phyloP scores from a whole-genome alignment of 331 rosid genomes.

The Malus hybrid region DNA sequence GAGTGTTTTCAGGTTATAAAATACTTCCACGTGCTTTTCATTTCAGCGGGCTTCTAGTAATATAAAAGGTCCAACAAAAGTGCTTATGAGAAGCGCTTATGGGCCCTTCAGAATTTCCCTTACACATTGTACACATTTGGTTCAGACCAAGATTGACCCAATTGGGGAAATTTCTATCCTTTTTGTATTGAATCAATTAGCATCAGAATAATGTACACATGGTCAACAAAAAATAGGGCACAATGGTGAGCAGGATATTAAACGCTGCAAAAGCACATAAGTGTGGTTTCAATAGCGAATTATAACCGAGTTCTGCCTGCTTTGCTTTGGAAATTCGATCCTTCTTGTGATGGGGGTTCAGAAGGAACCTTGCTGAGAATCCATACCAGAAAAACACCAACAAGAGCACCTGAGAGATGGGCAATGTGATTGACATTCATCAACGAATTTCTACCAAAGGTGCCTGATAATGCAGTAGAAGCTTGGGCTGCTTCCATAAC shows the following conservation, averaged over 20 bases:
- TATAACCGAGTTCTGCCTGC: neutral
- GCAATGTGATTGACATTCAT: conserved; percentile 86
- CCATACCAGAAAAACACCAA: conserved; percentile 88
- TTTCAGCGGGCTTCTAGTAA: too few relatives aligned
- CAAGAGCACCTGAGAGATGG: conserved; percentile 96
- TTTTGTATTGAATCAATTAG: neutral
- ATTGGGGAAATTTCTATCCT: neutral
- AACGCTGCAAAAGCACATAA: neutral
- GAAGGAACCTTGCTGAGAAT: conserved; percentile 80
- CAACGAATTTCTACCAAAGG: conserved; percentile 46
- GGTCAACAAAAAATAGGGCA: neutral
- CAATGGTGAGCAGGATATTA: neutral
- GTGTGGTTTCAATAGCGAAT: neutral
- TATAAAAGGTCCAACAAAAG: neutral
- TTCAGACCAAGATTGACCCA: neutral
- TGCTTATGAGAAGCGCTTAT: neutral
- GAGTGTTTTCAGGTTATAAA: neutral
- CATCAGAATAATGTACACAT: neutral
- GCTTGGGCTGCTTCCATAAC: conserved; percentile 99
- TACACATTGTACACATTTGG: neutral
- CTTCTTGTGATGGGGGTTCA: conserved; percentile 30
- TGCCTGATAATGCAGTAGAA: conserved; percentile 62
- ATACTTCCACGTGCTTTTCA: neutral
- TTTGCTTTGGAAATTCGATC: conserved; percentile 19
- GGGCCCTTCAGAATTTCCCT: neutral